phyloP scores from a whole-genome alignment of 441 rosid species.

The Pelargonium myrrhifolium region DNA sequence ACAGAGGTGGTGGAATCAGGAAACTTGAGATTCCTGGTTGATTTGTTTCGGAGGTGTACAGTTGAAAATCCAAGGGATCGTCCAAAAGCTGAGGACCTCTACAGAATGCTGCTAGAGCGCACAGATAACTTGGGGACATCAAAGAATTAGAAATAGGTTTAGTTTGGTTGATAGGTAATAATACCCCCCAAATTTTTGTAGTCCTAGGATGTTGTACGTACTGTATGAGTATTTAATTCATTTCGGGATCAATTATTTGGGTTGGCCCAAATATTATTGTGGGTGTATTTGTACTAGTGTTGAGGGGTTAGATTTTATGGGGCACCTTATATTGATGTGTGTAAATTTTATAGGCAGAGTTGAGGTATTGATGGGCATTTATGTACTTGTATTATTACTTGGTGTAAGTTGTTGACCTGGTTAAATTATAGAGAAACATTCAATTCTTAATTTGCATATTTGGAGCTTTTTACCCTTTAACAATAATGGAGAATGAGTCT shows the following conservation, averaged over 20 bases:
- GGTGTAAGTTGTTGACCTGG: background rate
- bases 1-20: constrained; percentile 40
- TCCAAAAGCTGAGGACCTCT: constrained; percentile 51
- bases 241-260: constrained; percentile 18
- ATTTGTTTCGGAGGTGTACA: constrained; percentile 58
- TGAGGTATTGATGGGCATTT: background rate
- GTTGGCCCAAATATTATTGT: constrained; percentile 6
- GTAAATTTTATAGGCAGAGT: constrained; percentile 22
- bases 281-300: constrained; percentile 4
- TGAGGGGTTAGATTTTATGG: background rate
- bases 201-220: constrained; percentile 22
- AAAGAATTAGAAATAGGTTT: constrained; percentile 19
- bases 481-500: too few species aligned
- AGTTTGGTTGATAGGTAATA: constrained; percentile 14
- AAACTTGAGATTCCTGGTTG: constrained; percentile 53
- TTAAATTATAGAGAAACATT: background rate
- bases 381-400: constrained; percentile 7
- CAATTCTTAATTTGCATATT: background rate
- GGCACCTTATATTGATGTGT: constrained; percentile 11
- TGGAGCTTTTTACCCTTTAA: background rate
- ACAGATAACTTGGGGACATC: constrained; percentile 20
- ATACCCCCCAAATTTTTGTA: constrained; percentile 28
- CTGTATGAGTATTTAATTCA: constrained; percentile 11
- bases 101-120: constrained; percentile 37
- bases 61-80: constrained; percentile 62